Conservation (phyloP, 352 stramenopile species). For the Phytopythium helicoides region DNA sequence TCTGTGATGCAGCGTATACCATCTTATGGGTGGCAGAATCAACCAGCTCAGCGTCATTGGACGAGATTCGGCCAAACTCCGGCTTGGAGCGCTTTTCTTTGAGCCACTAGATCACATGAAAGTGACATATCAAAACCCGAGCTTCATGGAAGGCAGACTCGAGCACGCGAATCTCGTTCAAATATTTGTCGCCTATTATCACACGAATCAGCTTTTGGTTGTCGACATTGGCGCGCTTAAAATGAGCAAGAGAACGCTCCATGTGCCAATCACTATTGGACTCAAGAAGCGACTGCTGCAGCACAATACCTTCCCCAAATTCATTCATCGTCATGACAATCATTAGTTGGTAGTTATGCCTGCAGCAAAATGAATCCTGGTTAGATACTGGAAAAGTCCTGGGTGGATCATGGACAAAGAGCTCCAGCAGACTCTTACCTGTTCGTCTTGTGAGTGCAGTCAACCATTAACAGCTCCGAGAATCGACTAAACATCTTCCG, state of each 20-base stretch:
- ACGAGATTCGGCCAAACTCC: constrained; percentile 14
- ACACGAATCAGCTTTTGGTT: constrained; percentile 5
- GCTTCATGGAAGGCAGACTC: constrained; percentile 8
- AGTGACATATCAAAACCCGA: constrained; percentile 17
- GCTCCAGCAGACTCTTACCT: too few relatives aligned
- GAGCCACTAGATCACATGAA: constrained; percentile 25
- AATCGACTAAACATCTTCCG: too few relatives aligned
- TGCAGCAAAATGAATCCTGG: background rate
- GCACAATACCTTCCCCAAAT: constrained; percentile 8
- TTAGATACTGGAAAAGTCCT: background rate
- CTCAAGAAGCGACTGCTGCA: constrained; percentile 17
- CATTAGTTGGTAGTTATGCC: constrained; percentile 21
- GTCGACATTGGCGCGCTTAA: constrained; percentile 13
- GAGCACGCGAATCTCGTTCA: constrained; percentile 23
- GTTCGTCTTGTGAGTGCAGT: too few relatives aligned
- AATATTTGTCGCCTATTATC: constrained; percentile 27
- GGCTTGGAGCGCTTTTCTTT: constrained; percentile 5
- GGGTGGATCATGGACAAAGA: constrained; percentile 5
- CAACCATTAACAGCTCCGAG: too few relatives aligned
- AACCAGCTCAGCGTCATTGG: background rate
- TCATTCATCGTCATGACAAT: constrained; percentile 22
- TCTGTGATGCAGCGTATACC: constrained; percentile 4
- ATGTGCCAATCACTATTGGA: constrained; percentile 22
- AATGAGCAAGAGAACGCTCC: constrained; percentile 10
- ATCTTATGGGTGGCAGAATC: constrained; percentile 8